Conservation (phyloP, 345 rosid genomes). For the Linum trigynum region DNA sequence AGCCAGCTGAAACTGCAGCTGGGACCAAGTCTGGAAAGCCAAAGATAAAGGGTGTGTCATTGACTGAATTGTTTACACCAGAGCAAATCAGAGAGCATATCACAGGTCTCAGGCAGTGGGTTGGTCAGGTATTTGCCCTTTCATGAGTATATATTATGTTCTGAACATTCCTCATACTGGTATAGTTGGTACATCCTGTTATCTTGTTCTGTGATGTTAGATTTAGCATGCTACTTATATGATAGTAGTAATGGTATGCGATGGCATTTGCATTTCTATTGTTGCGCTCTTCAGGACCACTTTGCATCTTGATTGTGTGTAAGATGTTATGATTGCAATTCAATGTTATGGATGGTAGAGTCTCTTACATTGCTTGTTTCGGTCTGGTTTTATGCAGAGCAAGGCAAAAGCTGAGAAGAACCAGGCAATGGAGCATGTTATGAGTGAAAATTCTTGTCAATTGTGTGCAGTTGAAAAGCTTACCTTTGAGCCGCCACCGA, state of each 20-base stretch:
- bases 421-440: conserved; percentile 92
- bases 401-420: conserved; percentile 93
- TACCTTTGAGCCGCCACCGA: conserved; percentile 96
- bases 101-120: conserved; percentile 93
- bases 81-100: conserved; percentile 96
- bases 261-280: neutral
- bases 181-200: neutral
- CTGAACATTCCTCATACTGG: neutral
- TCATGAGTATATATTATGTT: neutral
- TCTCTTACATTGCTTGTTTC: conserved; percentile 7
- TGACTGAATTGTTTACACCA: conserved; percentile 93
- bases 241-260: no score
- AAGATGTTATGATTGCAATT: neutral
- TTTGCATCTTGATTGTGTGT: neutral
- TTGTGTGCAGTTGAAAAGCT: conserved; percentile 98
- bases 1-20: conserved; percentile 34
- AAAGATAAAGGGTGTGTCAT: conserved; percentile 86
- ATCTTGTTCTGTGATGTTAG: neutral
- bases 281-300: neutral
- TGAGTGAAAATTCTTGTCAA: conserved; percentile 98
- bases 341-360: neutral
- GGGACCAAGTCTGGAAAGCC: conserved; percentile 84
- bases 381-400: conserved; percentile 44
- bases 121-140: conserved; percentile 70
- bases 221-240: no score